Conservation (phyloP, 2,329 filamentous ascomycete species). For the Zymoseptoria brevis region DNA sequence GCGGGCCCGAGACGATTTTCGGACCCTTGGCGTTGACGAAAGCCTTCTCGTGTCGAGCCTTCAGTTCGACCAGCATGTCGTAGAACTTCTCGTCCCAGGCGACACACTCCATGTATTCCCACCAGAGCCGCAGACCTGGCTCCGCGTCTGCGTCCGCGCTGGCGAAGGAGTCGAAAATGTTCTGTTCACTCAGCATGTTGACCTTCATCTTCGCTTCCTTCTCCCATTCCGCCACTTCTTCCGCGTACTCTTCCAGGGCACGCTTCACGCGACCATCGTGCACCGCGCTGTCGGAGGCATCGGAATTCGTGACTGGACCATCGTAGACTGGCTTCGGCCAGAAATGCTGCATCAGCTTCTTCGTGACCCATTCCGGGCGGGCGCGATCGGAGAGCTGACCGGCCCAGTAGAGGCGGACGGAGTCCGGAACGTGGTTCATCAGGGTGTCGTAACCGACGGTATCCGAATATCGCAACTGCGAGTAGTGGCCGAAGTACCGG, state of each 20-base stretch:
- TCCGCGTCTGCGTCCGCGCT: conserved; percentile 34
- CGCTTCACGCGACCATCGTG: conserved; percentile 23
- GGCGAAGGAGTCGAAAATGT: conserved; percentile 34
- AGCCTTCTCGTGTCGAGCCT: background rate
- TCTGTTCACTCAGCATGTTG: conserved; percentile 29
- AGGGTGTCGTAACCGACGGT: conserved; percentile 38
- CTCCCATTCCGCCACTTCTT: conserved; percentile 34
- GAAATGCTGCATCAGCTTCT: conserved; percentile 35
- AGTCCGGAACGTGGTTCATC: conserved; percentile 30
- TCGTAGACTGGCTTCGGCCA: conserved; percentile 36
- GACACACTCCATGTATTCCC: conserved; percentile 41
- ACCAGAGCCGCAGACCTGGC: conserved; percentile 39
- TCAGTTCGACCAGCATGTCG: conserved; percentile 29
- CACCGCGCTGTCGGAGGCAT: conserved; percentile 6
- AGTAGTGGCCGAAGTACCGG: conserved; percentile 41
- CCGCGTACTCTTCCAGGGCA: conserved; percentile 30
- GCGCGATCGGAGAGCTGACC: conserved; percentile 28
- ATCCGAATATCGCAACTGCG: conserved; percentile 38
- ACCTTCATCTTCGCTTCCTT: conserved; percentile 31
- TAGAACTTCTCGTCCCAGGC: conserved; percentile 37
- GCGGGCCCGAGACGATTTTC: background rate
- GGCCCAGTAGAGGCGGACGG: conserved; percentile 33
- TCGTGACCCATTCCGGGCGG: conserved; percentile 37
- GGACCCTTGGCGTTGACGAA: background rate
- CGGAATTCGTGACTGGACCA: conserved; percentile 27